Evolutionary conservation across 345 rosid genomes (phyloP).

Genomic region (Limnanthes douglasii): DNA sequence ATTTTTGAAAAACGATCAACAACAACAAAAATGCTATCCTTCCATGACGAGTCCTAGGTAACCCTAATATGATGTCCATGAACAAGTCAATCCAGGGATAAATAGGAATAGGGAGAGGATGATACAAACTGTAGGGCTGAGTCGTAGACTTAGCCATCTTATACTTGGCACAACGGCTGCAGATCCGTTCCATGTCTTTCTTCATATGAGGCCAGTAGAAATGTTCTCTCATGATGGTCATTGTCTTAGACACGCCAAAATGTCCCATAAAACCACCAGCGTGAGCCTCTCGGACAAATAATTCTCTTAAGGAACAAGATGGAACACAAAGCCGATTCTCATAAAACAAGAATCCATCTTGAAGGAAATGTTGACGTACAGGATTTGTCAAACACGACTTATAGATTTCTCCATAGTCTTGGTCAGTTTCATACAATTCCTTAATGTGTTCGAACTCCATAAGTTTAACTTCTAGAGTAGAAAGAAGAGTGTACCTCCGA

Average conservation of each 20-base stretch:
- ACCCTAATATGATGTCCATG: no score
- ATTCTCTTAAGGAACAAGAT: neutral
- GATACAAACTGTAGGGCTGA: neutral
- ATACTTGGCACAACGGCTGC: neutral
- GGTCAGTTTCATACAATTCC: no score
- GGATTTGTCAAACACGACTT: no score
- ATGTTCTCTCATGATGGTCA: neutral
- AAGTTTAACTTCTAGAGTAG: no score
- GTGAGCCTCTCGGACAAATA: neutral
- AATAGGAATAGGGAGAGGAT: neutral
- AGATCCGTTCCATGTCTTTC: neutral
- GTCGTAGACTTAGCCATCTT: neutral
- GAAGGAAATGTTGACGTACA: no score
- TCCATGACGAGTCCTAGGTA: no score
- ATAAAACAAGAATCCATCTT: neutral
- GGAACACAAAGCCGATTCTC: neutral
- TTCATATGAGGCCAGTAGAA: neutral
- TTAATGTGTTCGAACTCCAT: no score
- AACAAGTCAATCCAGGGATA: no score
- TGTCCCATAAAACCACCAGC: neutral
- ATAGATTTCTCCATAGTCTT: no score
- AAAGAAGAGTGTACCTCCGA: no score
- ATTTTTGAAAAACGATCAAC: neutral
- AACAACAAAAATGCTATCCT: neutral
- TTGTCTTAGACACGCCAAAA: neutral